phyloP scores from a whole-genome alignment of 768 basidiomycete genomes.

The Podaxis carcinomalis region DNA sequence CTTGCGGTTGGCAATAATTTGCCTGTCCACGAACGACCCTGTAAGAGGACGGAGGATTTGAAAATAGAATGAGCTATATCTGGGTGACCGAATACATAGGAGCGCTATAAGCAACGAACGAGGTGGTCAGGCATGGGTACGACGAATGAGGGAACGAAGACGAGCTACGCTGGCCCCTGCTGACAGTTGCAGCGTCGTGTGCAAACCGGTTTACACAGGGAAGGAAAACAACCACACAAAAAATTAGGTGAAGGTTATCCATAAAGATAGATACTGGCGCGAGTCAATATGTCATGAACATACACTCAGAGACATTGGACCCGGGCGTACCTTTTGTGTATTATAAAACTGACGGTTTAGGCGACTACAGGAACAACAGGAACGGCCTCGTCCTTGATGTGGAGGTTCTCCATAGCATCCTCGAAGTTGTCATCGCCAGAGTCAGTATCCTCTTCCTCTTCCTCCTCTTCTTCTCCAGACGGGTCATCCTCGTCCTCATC shows the following conservation, averaged over 20 bases:
- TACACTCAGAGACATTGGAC: background rate
- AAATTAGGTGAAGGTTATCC: background rate
- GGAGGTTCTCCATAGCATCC: conserved; percentile 65
- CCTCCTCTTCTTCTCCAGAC: conserved; percentile 28
- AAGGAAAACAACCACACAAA: background rate
- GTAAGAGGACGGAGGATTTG: too few relatives aligned
- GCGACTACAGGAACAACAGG: conserved; percentile 22
- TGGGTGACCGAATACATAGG: too few relatives aligned
- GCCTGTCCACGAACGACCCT: too few relatives aligned
- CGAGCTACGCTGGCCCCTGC: too few relatives aligned
- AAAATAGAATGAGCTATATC: too few relatives aligned
- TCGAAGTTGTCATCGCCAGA: conserved; percentile 48
- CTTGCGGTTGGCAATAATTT: too few relatives aligned
- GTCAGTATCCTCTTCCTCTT: conserved; percentile 27
- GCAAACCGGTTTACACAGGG: too few relatives aligned
- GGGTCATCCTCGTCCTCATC: conserved; percentile 47
- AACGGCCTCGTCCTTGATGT: conserved; percentile 31
- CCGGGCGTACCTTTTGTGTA: background rate
- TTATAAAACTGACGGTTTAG: conserved; percentile 1
- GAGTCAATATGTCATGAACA: background rate
- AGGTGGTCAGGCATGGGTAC: too few relatives aligned
- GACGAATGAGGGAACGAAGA: too few relatives aligned
- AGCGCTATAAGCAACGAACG: too few relatives aligned
- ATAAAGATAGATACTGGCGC: background rate
- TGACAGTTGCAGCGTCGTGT: too few relatives aligned